These are phyloP conservation scores for Termitomyces heimii DNA, from an alignment of 768 basidiomycete species.

Conservation along the genomic window DNA sequence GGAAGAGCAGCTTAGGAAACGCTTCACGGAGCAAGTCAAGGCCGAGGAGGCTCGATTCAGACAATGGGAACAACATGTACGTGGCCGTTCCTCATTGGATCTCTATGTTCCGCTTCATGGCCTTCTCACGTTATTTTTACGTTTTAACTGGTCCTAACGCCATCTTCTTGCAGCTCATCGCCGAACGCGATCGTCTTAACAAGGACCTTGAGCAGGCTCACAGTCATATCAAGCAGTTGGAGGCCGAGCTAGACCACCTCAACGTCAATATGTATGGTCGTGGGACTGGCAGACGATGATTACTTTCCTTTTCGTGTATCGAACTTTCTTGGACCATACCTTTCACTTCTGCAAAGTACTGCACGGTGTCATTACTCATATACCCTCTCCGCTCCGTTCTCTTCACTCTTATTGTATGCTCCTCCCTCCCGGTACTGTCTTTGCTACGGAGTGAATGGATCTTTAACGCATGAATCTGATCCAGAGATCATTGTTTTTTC, in stretches of 20 bases:
- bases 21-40: slow-evolving; percentile 99
- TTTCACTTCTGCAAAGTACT: slow-evolving; percentile 12
- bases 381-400: slow-evolving; percentile 3
- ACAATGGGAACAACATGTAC: slow-evolving; percentile 98
- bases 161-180: slow-evolving; percentile 68
- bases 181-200: slow-evolving; percentile 97
- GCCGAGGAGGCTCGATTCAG: slow-evolving; percentile 95
- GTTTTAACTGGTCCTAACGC: slow-evolving; percentile 4
- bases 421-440: background rate
- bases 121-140: background rate
- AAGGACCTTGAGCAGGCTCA: slow-evolving; percentile 95
- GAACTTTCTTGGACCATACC: slow-evolving; percentile 13
- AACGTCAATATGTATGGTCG: slow-evolving; percentile 76
- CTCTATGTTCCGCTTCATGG: background rate
- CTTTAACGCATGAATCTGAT: slow-evolving; percentile 6
- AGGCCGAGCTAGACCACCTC: slow-evolving; percentile 85
- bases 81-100: slow-evolving; percentile 22
- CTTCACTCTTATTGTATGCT: background rate
- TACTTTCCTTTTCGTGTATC: background rate
- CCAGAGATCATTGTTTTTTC: slow-evolving; percentile 3
- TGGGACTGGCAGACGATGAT: slow-evolving; percentile 60
- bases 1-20: slow-evolving; percentile 92
- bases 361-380: slow-evolving; percentile 6
- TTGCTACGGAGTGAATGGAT: slow-evolving; percentile 7
- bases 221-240: slow-evolving; percentile 86